Conservation (phyloP, 257 asterid genomes). For the Haberlea rhodopensis region DNA sequence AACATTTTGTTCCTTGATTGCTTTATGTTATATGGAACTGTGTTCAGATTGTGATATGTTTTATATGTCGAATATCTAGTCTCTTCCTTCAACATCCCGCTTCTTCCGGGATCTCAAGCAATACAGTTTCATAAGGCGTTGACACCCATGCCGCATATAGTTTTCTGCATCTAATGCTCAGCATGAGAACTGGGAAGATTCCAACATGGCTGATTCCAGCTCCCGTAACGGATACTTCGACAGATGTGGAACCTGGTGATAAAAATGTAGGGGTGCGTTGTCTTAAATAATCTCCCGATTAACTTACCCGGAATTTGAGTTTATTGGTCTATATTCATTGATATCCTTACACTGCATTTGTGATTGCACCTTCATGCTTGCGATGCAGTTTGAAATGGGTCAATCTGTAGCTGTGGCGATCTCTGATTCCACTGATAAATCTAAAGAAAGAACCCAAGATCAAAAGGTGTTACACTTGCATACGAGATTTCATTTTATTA, state of each 20-base stretch:
- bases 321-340: neutral
- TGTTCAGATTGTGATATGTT: constrained; percentile 16
- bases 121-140: constrained; percentile 36
- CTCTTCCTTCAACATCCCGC: constrained; percentile 36
- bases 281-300: neutral
- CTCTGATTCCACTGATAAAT: constrained; percentile 73
- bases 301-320: neutral
- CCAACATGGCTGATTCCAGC: constrained; percentile 82
- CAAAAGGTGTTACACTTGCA: constrained; percentile 57
- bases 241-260: constrained; percentile 76
- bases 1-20: neutral
- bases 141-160: constrained; percentile 36
- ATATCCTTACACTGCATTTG: neutral
- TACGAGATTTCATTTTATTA: constrained; percentile 3
- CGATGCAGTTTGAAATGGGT: constrained; percentile 64
- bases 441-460: constrained; percentile 62
- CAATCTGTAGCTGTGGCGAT: constrained; percentile 45
- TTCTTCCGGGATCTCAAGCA: constrained; percentile 44
- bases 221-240: constrained; percentile 79
- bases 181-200: constrained; percentile 84
- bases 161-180: constrained; percentile 44
- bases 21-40: constrained; percentile 2
- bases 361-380: constrained; percentile 27
- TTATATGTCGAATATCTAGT: constrained; percentile 34
- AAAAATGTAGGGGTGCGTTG: constrained; percentile 52